Evolutionary conservation across 257 asterid species (phyloP), one percentile per base, ranked within the genome.

Genomic region (Linderniella brevidens): DNA sequence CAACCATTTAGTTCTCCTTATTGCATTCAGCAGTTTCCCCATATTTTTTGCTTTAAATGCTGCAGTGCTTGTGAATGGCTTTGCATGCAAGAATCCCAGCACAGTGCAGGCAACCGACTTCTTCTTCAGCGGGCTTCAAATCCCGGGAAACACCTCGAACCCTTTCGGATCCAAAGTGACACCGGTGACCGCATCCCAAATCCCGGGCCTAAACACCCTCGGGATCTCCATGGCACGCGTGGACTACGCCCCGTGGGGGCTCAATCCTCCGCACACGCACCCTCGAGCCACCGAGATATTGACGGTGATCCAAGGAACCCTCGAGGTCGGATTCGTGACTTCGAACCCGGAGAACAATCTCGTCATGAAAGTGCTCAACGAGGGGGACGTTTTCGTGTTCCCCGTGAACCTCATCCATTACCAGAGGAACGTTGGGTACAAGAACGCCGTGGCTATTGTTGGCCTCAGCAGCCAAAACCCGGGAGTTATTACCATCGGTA

Each of bases 201-300:
- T 25, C 6, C 32, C 52, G 2, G 48, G 64, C 15, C 37, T 50
- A 35, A 58, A 41, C 62, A 57, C 62, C 0, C 55, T 48, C 0
- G 62, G 56, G 1, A 41, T 57, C 9, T 37, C 56, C 0, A 17
- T 50, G 4, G 43, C 56, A 4, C 52, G 64, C 19, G 29, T 25
- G 6, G 32, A 25, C 32, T 25, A 2, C 6, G 32, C 32, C 6
- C 45, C 61, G 13, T 44, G 61, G 35, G 61, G 66, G 1, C 3
- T 49, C 3, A 50, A 19, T 25, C 66, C 66, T 16, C 61, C 32
- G 32, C 32, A 25, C 32, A 25, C 32, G 3, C 32, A 25, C 60
- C 66, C 66, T 8, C 61, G 52, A 0, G 56, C 65, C 50, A 44
- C 59, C 7, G 65, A 60, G 43, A 25, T 60, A 2, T 13, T 60